phyloP scores from a whole-genome alignment of 106 monocot species.

The Triglochin maritima region DNA sequence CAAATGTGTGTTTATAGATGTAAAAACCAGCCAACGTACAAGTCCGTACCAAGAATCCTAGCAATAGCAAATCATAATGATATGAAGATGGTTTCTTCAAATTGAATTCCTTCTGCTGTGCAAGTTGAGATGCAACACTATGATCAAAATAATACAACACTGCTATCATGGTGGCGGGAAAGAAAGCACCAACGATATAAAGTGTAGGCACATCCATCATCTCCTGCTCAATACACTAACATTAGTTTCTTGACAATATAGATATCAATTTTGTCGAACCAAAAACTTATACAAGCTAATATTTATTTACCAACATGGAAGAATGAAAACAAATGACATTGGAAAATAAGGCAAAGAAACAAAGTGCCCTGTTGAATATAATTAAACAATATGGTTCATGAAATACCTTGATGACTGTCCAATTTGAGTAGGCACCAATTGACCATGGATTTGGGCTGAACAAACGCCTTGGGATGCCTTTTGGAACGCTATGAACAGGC shows the following conservation, averaged over 20 bases:
- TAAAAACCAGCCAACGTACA: neutral
- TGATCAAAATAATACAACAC: slow-evolving; percentile 39
- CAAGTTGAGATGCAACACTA: slow-evolving; percentile 34
- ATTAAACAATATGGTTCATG: too few species aligned
- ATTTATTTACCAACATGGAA: too few species aligned
- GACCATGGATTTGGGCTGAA: slow-evolving; percentile 39
- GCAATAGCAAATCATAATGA: slow-evolving; percentile 31
- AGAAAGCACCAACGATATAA: slow-evolving; percentile 31
- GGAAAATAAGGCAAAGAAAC: too few species aligned
- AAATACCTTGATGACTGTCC: slow-evolving; percentile 28
- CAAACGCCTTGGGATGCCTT: slow-evolving; percentile 31
- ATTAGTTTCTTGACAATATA: neutral
- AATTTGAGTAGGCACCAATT: slow-evolving; percentile 33
- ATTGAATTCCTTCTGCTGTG: slow-evolving; percentile 37
- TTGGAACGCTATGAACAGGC: slow-evolving; percentile 25
- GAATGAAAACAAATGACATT: too few species aligned
- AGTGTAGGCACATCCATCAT: slow-evolving; percentile 25
- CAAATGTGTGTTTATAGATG: too few species aligned
- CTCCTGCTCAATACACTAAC: slow-evolving; percentile 14
- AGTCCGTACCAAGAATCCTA: slow-evolving; percentile 28
- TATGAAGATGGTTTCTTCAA: slow-evolving; percentile 31
- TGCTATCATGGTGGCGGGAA: slow-evolving; percentile 38
- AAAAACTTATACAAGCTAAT: too few species aligned
- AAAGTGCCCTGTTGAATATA: too few species aligned
- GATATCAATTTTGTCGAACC: neutral